Evolutionary conservation across 2,329 filamentous ascomycete species (phyloP), one percentile per base, ranked within the genome.

Genomic region (Neopestalotiopsis sp.): DNA sequence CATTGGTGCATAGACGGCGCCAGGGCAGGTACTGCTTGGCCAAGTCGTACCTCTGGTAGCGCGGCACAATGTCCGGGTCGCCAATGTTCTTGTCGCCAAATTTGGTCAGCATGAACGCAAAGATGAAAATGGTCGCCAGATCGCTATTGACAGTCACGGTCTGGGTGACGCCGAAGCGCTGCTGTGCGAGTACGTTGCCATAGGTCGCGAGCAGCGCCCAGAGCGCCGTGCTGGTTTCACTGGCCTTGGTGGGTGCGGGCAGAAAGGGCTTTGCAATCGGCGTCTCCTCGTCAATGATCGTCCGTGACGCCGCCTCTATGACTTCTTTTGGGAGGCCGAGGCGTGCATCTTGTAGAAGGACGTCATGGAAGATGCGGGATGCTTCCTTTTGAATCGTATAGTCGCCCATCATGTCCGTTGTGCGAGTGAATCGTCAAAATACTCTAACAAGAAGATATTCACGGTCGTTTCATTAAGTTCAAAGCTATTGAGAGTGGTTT

Each of bases 331-430:
- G 75, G 40, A 78, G 73, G 42, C 70, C 70, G 3, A 78, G 71
- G 1, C 76, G 75, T 9, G 69, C 10, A 57, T 78, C 76, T 7
- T 68, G 12, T 5, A 78, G 69, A 0, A 78, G 68, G 4, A 77
- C 67, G 0, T 71, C 70, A 59, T 69, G 72, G 5, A 78, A 70
- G 69, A 78, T 77, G 49, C 76, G 76, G 24, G 68, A 69, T 2
- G 76, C 76, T 71, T 78, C 76, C n/a, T 68, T 62, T 59, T 78
- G 76, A 66, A 78, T 74, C 2, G 75, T 76, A 52, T 77, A 77
- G 24, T n/a, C 20, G 6, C 13, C 34, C 64, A 34, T 66, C 20
- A 30, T 56, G 28, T 34, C 32, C 9, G 24, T 34, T 10, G 14
- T 7, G 14, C 2, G 1, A 9, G 30, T 10, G 7, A n/a, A 20